Conservation (phyloP, 73 alveolate genomes). For the Durusdinium trenchii region DNA sequence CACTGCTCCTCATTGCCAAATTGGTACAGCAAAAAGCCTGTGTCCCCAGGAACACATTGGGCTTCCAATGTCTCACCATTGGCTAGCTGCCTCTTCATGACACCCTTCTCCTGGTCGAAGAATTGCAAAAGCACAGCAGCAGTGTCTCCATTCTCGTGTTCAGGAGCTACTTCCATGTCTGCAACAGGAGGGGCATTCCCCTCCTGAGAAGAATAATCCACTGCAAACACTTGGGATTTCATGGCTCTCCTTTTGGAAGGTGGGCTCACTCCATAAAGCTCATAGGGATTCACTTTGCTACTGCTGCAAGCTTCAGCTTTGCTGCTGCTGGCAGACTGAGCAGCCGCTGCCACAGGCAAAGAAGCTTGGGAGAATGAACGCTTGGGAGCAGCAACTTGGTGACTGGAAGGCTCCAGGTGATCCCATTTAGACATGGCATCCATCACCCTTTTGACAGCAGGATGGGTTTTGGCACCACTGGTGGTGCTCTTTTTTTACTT, state of each 20-base stretch:
- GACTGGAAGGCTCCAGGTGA: background rate
- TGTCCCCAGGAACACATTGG: background rate
- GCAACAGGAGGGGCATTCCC: too few relatives aligned
- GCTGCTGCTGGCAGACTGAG: conserved; percentile 1
- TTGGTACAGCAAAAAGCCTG: background rate
- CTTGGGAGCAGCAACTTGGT: background rate
- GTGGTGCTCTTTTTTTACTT: background rate
- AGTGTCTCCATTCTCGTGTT: background rate
- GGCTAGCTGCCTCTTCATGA: background rate
- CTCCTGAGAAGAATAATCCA: background rate
- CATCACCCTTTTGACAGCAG: background rate
- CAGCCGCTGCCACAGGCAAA: background rate
- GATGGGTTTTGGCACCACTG: background rate
- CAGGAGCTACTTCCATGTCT: conserved; percentile 11
- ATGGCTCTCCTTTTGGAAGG: background rate
- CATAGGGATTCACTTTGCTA: background rate
- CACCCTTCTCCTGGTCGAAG: background rate
- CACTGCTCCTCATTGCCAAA: background rate
- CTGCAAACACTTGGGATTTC: background rate
- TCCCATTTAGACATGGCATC: background rate
- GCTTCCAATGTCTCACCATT: background rate
- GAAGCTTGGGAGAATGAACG: background rate
- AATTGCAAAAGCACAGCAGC: background rate
- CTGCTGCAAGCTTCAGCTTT: background rate
- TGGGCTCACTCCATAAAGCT: background rate